Percentiles rank a stretch among this genome's conserved stretches.
These are phyloP conservation scores for Ammopiptanthus mongolicus DNA, from an alignment of 306 rosid genomes.

Conservation along the genomic window DNA sequence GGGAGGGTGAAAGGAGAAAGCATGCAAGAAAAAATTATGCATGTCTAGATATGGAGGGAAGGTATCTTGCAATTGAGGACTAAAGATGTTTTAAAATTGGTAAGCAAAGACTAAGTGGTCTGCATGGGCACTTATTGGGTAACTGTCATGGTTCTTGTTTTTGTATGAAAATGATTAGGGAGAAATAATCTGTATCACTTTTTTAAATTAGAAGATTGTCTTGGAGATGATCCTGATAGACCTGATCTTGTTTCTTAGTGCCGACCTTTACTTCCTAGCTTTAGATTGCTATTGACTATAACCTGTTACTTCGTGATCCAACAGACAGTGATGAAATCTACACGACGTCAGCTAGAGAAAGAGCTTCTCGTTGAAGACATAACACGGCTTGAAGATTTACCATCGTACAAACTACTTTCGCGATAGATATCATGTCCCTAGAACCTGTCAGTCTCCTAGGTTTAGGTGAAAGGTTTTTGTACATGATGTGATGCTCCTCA, in stretches of 20 bases:
- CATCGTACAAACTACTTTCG: slow-evolving; percentile 57
- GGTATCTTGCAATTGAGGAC: neutral
- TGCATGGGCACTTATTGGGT: neutral
- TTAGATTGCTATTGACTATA: neutral
- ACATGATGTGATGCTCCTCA: slow-evolving; percentile 30
- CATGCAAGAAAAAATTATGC: neutral
- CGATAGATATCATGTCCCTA: slow-evolving; percentile 19
- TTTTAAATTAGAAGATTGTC: neutral
- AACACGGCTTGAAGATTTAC: slow-evolving; percentile 59
- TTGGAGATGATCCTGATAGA: neutral
- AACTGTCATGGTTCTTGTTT: neutral
- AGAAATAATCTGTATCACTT: neutral
- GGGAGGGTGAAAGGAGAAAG: neutral
- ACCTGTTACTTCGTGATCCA: neutral
- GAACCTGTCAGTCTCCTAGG: neutral
- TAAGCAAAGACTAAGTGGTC: neutral
- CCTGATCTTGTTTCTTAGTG: slow-evolving; percentile 14
- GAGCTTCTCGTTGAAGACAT: slow-evolving; percentile 56
- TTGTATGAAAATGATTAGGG: neutral
- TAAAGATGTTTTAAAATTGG: neutral
- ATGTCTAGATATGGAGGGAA: neutral
- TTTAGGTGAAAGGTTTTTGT: slow-evolving; percentile 31
- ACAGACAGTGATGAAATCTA: slow-evolving; percentile 74
- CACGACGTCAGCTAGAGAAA: slow-evolving; percentile 66
- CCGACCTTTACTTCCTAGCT: neutral